A percentile compares a stretch with the other conserved stretches of the same genome.
Conservation (phyloP, 176 grass and related monocot species). For the Avena eriantha region DNA sequence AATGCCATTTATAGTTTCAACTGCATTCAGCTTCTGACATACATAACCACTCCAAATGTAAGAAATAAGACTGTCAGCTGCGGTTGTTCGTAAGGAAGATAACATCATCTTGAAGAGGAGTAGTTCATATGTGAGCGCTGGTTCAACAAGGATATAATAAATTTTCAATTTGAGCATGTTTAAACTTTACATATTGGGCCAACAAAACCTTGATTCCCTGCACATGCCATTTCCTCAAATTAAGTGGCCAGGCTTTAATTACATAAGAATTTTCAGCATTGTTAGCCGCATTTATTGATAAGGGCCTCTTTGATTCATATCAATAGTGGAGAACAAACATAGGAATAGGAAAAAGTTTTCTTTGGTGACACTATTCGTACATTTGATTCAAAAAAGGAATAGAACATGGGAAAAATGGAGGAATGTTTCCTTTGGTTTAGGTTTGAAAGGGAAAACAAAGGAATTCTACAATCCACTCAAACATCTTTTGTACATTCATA, state of each 20-base stretch:
- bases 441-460: background rate
- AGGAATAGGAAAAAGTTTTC: background rate
- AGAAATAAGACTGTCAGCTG: constrained; percentile 10
- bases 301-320: background rate
- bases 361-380: background rate
- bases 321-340: background rate
- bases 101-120: background rate
- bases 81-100: constrained; percentile 17
- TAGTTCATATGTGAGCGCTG: background rate
- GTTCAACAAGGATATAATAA: background rate
- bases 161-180: background rate
- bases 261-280: background rate
- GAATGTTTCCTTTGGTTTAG: background rate
- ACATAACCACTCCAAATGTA: background rate
- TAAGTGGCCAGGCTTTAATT: background rate
- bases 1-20: background rate
- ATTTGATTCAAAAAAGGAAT: background rate
- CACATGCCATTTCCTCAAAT: background rate
- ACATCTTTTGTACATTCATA: background rate
- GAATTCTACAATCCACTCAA: background rate
- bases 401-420: background rate
- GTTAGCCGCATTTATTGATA: background rate
- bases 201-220: background rate
- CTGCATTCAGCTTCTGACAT: background rate
- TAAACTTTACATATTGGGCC: background rate